phyloP scores from a whole-genome alignment of 2,329 filamentous ascomycete species.

The Escovopsis sp. region DNA sequence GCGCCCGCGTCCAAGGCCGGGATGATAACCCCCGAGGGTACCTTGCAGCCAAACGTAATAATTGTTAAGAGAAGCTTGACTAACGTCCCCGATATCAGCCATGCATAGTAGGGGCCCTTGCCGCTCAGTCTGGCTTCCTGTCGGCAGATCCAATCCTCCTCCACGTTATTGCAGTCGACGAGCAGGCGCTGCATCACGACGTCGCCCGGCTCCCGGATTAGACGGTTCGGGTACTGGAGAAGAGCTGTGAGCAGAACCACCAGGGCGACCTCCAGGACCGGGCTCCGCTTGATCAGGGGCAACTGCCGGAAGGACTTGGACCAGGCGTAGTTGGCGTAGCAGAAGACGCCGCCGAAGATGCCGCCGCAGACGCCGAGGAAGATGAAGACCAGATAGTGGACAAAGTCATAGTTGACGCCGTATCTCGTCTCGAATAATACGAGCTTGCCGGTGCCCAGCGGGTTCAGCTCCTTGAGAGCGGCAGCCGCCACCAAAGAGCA shows the following conservation, averaged over 20 bases:
- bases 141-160: conserved; percentile 53
- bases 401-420: conserved; percentile 79
- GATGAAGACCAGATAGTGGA: conserved; percentile 75
- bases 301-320: conserved; percentile 78
- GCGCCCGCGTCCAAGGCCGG: conserved; percentile 98
- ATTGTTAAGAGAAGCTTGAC: conserved; percentile 82
- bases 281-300: conserved; percentile 63
- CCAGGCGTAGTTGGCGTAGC: conserved; percentile 88
- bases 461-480: conserved; percentile 87
- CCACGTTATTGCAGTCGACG: conserved; percentile 65
- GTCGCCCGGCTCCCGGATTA: conserved; percentile 78
- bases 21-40: conserved; percentile 93
- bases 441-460: conserved; percentile 91
- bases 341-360: conserved; percentile 76
- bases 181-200: conserved; percentile 84
- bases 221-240: conserved; percentile 82
- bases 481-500: conserved; percentile 90
- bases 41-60: conserved; percentile 83
- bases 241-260: conserved; percentile 76
- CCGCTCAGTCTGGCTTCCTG: conserved; percentile 60
- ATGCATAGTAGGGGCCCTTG: conserved; percentile 63
- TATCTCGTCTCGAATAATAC: conserved; percentile 94
- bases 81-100: conserved; percentile 63
- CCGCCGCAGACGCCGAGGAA: conserved; percentile 79
- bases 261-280: conserved; percentile 73